These are phyloP conservation scores for Drechslera avenae DNA, from an alignment of 2,329 filamentous ascomycete genomes.

Conservation along the genomic window DNA sequence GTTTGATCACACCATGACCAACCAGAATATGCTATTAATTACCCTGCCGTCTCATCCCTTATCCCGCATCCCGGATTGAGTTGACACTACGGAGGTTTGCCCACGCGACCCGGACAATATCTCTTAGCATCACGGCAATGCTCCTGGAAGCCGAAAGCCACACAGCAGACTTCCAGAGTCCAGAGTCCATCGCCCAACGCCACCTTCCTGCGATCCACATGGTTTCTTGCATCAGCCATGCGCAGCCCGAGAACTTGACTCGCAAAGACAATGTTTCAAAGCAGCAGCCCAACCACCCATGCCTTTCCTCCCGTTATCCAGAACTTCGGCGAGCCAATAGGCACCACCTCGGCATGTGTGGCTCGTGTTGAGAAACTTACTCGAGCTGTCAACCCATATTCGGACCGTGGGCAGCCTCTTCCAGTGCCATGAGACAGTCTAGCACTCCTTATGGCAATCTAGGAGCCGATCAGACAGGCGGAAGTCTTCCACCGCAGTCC, in stretches of 20 bases:
- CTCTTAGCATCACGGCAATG: not conserved
- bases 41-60: too few relatives aligned
- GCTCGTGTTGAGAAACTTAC: slow-evolving; percentile 3
- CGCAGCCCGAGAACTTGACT: slow-evolving; percentile 1
- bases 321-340: not conserved
- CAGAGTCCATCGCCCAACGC: not conserved
- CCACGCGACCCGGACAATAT: slow-evolving; percentile 5
- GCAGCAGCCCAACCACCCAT: not conserved
- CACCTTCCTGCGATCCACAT: slow-evolving; percentile 1
- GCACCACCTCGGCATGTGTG: not conserved
- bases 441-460: slow-evolving; percentile 8
- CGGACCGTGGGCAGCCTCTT: slow-evolving; percentile 7
- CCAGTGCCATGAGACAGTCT: slow-evolving; percentile 6
- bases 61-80: too few relatives aligned
- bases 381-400: slow-evolving; percentile 11
- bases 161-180: slow-evolving; percentile 2
- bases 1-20: too few relatives aligned
- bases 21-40: too few relatives aligned
- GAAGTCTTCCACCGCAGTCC: not conserved
- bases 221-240: not conserved
- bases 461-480: slow-evolving; percentile 2
- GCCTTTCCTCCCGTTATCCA: not conserved
- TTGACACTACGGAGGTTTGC: too few relatives aligned
- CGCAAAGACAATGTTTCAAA: not conserved
- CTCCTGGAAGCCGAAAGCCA: slow-evolving; percentile 1